Conservation (phyloP, 2,329 filamentous ascomycete genomes). For the Sclerotinia minor region DNA sequence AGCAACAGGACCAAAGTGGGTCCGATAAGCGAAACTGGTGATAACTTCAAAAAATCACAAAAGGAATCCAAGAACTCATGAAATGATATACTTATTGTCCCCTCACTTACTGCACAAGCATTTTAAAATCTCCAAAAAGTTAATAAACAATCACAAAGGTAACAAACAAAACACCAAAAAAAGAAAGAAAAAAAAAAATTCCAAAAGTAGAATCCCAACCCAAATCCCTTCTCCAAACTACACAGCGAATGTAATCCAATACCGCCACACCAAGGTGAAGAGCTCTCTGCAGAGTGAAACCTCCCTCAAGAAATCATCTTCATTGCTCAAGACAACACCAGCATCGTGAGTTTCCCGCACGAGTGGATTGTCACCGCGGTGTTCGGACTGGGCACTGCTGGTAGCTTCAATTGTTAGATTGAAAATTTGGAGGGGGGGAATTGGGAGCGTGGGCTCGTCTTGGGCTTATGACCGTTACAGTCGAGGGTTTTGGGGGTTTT, state of each 20-base stretch:
- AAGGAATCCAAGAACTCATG: too few species aligned
- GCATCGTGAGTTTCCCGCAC: conserved; percentile 66
- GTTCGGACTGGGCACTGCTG: conserved; percentile 67
- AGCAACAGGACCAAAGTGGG: background rate
- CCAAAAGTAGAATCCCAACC: conserved; percentile 38
- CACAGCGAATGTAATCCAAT: conserved; percentile 65
- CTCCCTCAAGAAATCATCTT: conserved; percentile 68
- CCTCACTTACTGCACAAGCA: too few species aligned
- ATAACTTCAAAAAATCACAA: background rate
- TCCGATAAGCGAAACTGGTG: background rate
- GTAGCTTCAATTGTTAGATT: conserved; percentile 32
- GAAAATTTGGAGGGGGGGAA: background rate
- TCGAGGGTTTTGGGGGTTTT: accelerated
- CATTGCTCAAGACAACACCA: conserved; percentile 65
- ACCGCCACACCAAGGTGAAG: conserved; percentile 69
- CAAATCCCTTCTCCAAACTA: conserved; percentile 52
- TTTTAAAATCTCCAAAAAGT: background rate
- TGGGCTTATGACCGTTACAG: conserved; percentile 24
- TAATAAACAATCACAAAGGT: too few species aligned
- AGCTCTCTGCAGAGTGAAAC: conserved; percentile 71
- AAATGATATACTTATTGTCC: too few species aligned
- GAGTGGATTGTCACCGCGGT: conserved; percentile 66
- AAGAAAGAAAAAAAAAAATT: conserved; percentile 24
- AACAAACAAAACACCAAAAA: conserved; percentile 25
- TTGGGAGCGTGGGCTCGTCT: conserved; percentile 16